phyloP scores from a whole-genome alignment of 345 rosid genomes.

The Aquilaria sinensis region DNA sequence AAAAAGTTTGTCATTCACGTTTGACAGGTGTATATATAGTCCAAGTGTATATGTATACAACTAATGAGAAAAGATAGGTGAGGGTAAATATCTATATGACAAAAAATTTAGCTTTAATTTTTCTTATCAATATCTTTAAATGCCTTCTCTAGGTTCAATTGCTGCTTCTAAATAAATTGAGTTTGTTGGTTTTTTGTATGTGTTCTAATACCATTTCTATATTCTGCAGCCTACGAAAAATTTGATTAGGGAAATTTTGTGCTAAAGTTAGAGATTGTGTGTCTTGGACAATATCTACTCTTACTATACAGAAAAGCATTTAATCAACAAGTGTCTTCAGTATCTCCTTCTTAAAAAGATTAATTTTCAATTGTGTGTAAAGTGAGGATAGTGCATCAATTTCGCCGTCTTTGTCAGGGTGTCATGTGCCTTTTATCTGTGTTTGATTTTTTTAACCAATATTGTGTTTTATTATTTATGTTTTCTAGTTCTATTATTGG shows the following conservation, averaged over 20 bases:
- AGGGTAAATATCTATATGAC: too few species aligned
- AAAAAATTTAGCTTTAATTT: too few species aligned
- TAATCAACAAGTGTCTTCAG: conserved; percentile 54
- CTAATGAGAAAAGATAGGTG: too few species aligned
- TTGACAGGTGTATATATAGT: too few species aligned
- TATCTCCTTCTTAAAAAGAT: conserved; percentile 42
- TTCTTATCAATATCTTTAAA: neutral
- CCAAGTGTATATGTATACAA: neutral
- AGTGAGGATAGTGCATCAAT: too few species aligned
- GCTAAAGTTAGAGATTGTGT: conserved; percentile 81
- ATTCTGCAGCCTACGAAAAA: conserved; percentile 62
- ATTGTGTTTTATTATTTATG: too few species aligned
- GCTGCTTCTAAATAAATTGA: neutral
- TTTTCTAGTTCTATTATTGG: too few species aligned
- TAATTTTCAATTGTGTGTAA: conserved; percentile 4
- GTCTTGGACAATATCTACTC: conserved; percentile 89
- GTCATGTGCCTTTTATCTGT: too few species aligned
- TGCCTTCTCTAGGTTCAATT: neutral
- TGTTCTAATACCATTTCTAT: neutral
- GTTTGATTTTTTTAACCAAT: too few species aligned
- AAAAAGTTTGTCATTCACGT: too few species aligned
- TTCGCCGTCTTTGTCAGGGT: too few species aligned
- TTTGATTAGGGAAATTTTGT: conserved; percentile 79
- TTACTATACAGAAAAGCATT: conserved; percentile 79
- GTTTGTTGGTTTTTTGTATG: conserved; percentile 1